Base-by-base conservation (phyloP, 441 rosid species). In the Pelargonium myrrhifolium region DNA sequence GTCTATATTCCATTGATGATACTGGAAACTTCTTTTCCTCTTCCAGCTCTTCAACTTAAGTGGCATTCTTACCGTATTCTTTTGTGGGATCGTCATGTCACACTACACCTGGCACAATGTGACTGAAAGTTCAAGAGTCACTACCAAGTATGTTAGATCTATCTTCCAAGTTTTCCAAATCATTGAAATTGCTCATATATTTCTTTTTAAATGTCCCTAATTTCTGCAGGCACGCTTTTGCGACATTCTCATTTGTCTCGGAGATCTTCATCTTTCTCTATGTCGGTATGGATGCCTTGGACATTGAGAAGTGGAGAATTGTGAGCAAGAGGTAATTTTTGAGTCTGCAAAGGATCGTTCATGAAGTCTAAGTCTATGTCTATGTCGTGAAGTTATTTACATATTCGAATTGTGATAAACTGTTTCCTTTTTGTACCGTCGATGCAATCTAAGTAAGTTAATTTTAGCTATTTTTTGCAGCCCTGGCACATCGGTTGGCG, bases 281-380 rank as follows among this genome's bases (percentile, higher is more conserved):
- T 73, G 99, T 94, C 77, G 99, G 99, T 60, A 93, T 93, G 99
- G 99, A 93, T 47, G 97, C 99, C 69, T 74, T 94, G 60, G 98
- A 94, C 72, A 92, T 94, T 0, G 97, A 92, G 77, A 94, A 90
- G 77, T 92, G 99, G 99, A 78, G 73, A 51, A 83, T 79, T 56
- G 87, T 87, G 51, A 89, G 93, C 14, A 76, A 85, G 67, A 94
- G 94, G 98, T 92, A 69, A 20, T 20, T 55, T 47, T 11, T 47
- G 15, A 79, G 81, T 35, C 60, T 65, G 14, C 45, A 43, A 9
- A 18, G 51, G 59, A 56, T 6, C 18, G 26, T 58, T 24, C 59
- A 28, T 17, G 64, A 11, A 68, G 22, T n/a, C n/a, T n/a, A n/a
- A n/a, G n/a, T n/a, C n/a, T n/a, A n/a, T n/a, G 0, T 28, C 18